A percentile compares a stretch with the other conserved stretches of the same genome.
These are phyloP conservation scores for Flaveria bidentis DNA, from an alignment of 129 eudicot genomes.

Conservation along the genomic window DNA sequence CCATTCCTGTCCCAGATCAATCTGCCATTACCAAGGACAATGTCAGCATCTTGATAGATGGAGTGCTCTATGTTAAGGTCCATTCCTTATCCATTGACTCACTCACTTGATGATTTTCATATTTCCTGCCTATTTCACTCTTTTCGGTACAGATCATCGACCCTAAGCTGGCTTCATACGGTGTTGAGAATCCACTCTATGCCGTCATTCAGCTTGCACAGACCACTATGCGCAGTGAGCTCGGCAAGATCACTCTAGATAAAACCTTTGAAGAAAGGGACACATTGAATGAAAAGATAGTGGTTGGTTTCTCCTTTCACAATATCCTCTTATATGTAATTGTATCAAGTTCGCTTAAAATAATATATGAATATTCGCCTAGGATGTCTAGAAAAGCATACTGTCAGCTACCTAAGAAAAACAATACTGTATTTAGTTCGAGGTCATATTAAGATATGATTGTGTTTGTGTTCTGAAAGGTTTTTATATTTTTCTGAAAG, in stretches of 20 bases:
- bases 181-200: slow-evolving; percentile 78
- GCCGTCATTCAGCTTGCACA: slow-evolving; percentile 95
- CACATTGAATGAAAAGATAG: slow-evolving; percentile 79
- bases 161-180: slow-evolving; percentile 82
- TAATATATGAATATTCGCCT: too few species aligned
- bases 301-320: slow-evolving; percentile 44
- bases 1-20: slow-evolving; percentile 76
- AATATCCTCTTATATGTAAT: too few species aligned
- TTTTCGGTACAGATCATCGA: slow-evolving; percentile 49
- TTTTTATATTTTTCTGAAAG: too few species aligned
- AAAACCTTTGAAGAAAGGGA: slow-evolving; percentile 96
- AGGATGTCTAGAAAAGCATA: too few species aligned
- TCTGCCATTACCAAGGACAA: slow-evolving; percentile 89
- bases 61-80: slow-evolving; percentile 71
- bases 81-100: too few species aligned
- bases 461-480: too few species aligned
- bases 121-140: too few species aligned
- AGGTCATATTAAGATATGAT: too few species aligned
- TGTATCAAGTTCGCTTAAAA: too few species aligned
- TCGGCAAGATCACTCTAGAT: slow-evolving; percentile 88
- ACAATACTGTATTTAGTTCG: too few species aligned
- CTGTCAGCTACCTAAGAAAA: too few species aligned
- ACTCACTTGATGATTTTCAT: too few species aligned
- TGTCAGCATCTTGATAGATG: slow-evolving; percentile 76
- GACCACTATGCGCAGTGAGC: slow-evolving; percentile 97